A percentile compares a stretch with the other conserved stretches of the same genome.
Conservation (phyloP, 1,139 yeast species). For the Pichia sp. region DNA sequence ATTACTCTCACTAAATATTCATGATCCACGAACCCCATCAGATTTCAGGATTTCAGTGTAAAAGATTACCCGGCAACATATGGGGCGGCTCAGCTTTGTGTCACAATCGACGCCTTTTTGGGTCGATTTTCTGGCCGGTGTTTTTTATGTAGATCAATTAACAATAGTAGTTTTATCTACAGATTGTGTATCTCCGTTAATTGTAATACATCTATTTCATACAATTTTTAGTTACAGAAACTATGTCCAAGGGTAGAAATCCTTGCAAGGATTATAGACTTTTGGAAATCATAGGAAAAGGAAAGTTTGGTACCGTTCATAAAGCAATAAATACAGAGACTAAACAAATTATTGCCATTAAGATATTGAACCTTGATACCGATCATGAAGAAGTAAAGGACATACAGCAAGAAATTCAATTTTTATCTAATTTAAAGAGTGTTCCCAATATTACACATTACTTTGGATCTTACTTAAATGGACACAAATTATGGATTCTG, state of each 20-base stretch:
- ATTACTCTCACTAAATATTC: no score
- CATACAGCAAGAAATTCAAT: constrained; percentile 88
- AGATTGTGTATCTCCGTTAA: no score
- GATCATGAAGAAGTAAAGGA: constrained; percentile 92
- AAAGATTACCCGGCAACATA: no score
- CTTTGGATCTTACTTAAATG: constrained; percentile 79
- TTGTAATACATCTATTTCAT: no score
- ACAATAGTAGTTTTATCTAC: not conserved
- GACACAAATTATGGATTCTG: constrained; percentile 90
- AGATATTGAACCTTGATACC: constrained; percentile 85
- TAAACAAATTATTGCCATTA: constrained; percentile 82
- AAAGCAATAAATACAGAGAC: constrained; percentile 64
- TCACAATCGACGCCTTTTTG: no score
- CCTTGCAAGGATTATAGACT: constrained; percentile 51
- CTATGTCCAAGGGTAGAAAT: constrained; percentile 8
- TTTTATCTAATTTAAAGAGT: constrained; percentile 71
- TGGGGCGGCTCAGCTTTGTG: no score
- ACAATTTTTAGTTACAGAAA: not conserved
- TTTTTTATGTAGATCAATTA: no score
- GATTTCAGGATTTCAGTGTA: no score
- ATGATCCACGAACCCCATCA: no score
- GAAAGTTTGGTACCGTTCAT: constrained; percentile 95
- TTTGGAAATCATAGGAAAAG: constrained; percentile 89
- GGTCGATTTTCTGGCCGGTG: no score
- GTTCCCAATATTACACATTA: constrained; percentile 91